Evolutionary conservation across 257 asterid species (phyloP).

Genomic region (Nicotiana benthamiana): DNA sequence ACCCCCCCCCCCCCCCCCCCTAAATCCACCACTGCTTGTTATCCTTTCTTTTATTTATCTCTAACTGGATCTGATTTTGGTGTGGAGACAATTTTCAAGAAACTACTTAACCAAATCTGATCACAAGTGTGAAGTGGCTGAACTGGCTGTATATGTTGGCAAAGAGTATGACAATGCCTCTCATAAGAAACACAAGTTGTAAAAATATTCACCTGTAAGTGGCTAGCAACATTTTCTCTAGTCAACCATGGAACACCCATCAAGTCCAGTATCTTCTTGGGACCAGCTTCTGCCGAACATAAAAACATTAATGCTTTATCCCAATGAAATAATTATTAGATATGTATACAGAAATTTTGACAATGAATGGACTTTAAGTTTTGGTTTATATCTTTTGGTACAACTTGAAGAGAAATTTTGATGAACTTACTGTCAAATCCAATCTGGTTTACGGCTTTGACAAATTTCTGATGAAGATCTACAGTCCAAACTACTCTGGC

Average conservation of each 20-base stretch:
- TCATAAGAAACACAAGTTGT: not conserved
- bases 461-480: conserved; percentile 67
- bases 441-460: conserved; percentile 53
- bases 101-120: not conserved
- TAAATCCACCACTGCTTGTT: no score
- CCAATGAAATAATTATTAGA: not conserved
- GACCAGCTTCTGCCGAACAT: conserved; percentile 66
- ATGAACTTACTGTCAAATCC: conserved; percentile 57
- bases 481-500: conserved; percentile 72
- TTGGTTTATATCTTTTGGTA: not conserved
- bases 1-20: no score
- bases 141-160: not conserved
- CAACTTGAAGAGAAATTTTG: not conserved
- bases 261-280: conserved; percentile 81
- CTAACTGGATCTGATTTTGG: not conserved
- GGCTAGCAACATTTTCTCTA: conserved; percentile 90
- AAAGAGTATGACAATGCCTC: not conserved
- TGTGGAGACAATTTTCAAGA: not conserved
- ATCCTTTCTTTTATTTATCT: not conserved
- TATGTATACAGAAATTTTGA: not conserved
- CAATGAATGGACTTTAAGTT: not conserved
- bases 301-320: not conserved
- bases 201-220: conserved; percentile 57
- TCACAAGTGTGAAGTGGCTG: not conserved
- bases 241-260: conserved; percentile 90